phyloP scores from a whole-genome alignment of 805 yeast genomes.

The Hemisphaericaspora nanyangensis region DNA sequence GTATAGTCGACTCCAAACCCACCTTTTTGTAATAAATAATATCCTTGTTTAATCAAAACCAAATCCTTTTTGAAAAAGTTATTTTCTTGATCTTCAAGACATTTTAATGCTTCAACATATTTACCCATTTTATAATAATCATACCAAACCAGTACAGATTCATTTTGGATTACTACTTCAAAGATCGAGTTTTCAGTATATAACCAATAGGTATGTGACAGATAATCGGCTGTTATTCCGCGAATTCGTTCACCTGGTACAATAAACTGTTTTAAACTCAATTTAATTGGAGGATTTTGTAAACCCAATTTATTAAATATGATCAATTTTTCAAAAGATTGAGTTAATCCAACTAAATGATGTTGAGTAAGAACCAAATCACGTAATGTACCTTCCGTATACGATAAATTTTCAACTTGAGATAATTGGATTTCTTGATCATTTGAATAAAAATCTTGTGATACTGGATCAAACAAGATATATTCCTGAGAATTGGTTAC shows the following conservation, averaged over 20 bases:
- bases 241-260: conserved; percentile 11
- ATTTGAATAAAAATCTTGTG: conserved; percentile 22
- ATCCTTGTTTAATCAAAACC: conserved; percentile 36
- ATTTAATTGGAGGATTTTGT: conserved; percentile 11
- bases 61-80: conserved; percentile 22
- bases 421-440: conserved; percentile 26
- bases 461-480: conserved; percentile 11
- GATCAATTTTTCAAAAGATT: conserved; percentile 14
- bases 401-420: conserved; percentile 11
- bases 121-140: conserved; percentile 35
- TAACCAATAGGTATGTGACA: conserved; percentile 67
- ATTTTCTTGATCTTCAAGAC: conserved; percentile 14
- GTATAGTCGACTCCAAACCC: conserved; percentile 28
- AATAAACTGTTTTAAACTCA: conserved; percentile 7
- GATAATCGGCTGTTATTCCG: conserved; percentile 30
- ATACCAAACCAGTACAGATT: conserved; percentile 73
- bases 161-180: conserved; percentile 70
- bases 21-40: conserved; percentile 29
- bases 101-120: conserved; percentile 62
- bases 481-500: conserved; percentile 13
- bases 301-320: conserved; percentile 26
- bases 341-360: conserved; percentile 22
- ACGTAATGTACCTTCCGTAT: conserved; percentile 7
- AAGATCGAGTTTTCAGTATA: conserved; percentile 57
- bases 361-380: conserved; percentile 25